Conservation (phyloP, 495 filamentous ascomycete species). For the Parmelia sp. region DNA sequence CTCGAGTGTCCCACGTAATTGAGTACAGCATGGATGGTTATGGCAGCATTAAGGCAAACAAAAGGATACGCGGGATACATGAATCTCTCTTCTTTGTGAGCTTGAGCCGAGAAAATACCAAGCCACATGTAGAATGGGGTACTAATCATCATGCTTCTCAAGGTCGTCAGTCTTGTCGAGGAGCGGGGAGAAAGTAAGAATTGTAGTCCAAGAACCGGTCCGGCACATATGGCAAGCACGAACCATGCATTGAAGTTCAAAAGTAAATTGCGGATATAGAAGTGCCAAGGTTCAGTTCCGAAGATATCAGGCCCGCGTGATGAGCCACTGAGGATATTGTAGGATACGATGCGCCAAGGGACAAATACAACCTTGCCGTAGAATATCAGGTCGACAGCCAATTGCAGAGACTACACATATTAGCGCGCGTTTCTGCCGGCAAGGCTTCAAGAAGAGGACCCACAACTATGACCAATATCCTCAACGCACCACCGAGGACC, state of each 20-base stretch:
- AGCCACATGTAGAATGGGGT: conserved; percentile 94
- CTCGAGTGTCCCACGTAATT: conserved; percentile 63
- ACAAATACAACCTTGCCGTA: conserved; percentile 72
- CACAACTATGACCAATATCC: conserved; percentile 65
- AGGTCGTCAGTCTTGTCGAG: conserved; percentile 39
- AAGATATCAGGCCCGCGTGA: conserved; percentile 86
- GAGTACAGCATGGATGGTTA: conserved; percentile 72
- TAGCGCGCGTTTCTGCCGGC: not conserved
- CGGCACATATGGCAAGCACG: conserved; percentile 65
- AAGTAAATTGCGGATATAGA: conserved; percentile 85
- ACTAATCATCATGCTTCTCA: conserved; percentile 69
- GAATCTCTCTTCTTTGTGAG: conserved; percentile 98
- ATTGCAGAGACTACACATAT: conserved; percentile 47
- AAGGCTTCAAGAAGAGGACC: conserved; percentile 26
- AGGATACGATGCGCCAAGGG: conserved; percentile 86
- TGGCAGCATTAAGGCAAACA: conserved; percentile 84
- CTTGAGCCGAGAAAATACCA: conserved; percentile 79
- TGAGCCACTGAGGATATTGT: conserved; percentile 81
- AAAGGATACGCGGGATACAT: conserved; percentile 97
- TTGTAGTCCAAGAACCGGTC: conserved; percentile 55
- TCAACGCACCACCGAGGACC: conserved; percentile 58
- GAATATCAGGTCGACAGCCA: conserved; percentile 68
- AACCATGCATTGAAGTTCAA: conserved; percentile 98
- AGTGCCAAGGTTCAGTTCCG: conserved; percentile 94
- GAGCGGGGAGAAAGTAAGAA: conserved; percentile 36